Conservation (phyloP, 768 basidiomycete species). For the Leccinum variicolor region DNA sequence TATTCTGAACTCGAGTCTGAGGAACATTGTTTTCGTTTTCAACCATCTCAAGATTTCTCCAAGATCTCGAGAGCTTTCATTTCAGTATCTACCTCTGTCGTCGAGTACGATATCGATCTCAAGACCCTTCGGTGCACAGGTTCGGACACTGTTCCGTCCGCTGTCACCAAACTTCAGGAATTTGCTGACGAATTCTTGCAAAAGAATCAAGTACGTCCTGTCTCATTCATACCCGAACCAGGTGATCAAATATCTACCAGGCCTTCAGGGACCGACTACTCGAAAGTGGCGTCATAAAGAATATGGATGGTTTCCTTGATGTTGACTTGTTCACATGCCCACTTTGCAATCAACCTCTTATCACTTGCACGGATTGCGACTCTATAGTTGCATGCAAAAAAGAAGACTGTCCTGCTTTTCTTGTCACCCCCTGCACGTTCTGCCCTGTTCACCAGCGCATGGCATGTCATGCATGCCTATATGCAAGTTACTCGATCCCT, state of each 20-base stretch:
- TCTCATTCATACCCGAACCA: not conserved
- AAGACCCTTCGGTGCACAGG: not conserved
- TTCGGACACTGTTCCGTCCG: not conserved
- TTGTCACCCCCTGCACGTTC: not conserved
- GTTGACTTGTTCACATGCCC: slow-evolving; percentile 17
- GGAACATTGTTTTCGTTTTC: slow-evolving; percentile 11
- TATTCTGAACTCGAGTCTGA: not conserved
- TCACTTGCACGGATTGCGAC: slow-evolving; percentile 10
- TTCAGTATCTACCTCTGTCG: slow-evolving; percentile 1
- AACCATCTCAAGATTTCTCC: slow-evolving; percentile 11
- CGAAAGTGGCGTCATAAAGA: not conserved
- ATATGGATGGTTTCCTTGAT: not conserved
- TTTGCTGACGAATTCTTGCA: slow-evolving; percentile 2
- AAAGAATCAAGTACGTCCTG: slow-evolving; percentile 4
- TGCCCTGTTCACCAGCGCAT: slow-evolving; percentile 6
- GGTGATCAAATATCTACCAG: slow-evolving; percentile 3
- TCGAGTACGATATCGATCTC: slow-evolving; percentile 9
- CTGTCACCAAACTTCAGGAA: slow-evolving; percentile 7
- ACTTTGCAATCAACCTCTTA: not conserved
- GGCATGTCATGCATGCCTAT: slow-evolving; percentile 6
- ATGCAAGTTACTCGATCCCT: not conserved
- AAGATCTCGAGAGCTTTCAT: slow-evolving; percentile 10
- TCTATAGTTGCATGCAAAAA: not conserved
- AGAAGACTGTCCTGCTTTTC: not conserved
- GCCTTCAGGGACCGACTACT: slow-evolving; percentile 9